Evolutionary conservation across 106 monocot species (phyloP).

Genomic region (Dendrobium chrysotoxum): DNA sequence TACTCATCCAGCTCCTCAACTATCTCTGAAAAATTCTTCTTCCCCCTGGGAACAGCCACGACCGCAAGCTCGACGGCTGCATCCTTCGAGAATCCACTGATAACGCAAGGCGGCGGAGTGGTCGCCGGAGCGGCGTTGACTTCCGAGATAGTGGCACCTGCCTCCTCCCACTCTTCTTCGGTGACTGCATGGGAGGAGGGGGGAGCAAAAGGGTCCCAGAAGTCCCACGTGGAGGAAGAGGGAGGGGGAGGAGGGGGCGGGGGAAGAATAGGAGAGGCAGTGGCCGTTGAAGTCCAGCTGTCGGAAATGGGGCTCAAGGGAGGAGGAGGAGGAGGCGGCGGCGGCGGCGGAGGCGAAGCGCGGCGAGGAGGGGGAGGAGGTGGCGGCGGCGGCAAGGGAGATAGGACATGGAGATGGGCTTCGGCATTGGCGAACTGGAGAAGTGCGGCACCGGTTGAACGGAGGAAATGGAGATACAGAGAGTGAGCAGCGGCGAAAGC

Average conservation of each 20-base stretch:
- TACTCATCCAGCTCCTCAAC: constrained; percentile 86
- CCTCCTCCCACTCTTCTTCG: constrained; percentile 74
- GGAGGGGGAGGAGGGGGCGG: constrained; percentile 54
- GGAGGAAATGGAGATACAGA: constrained; percentile 72
- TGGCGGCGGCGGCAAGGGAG: constrained; percentile 20
- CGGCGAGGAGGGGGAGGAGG: constrained; percentile 13
- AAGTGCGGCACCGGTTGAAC: constrained; percentile 68
- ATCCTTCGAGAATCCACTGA: constrained; percentile 33
- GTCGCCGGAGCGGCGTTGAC: constrained; percentile 16
- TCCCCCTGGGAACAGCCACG: constrained; percentile 50
- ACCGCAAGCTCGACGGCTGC: constrained; percentile 52
- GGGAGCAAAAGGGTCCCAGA: constrained; percentile 77
- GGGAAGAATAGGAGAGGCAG: constrained; percentile 49
- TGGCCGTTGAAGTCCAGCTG: constrained; percentile 44
- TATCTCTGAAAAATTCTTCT: constrained; percentile 68
- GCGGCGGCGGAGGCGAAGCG: neutral
- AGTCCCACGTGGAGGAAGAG: constrained; percentile 63
- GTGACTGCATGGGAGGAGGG: constrained; percentile 11
- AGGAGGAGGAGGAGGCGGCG: constrained; percentile 15
- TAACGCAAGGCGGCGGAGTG: constrained; percentile 31
- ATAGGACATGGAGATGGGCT: constrained; percentile 17
- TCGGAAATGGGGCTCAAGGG: neutral
- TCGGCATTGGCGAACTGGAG: constrained; percentile 75
- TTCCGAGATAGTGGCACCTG: constrained; percentile 22
- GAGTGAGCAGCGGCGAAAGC: constrained; percentile 58